Evolutionary conservation across 2,329 filamentous ascomycete species (phyloP), one percentile per base, ranked within the genome.

Genomic region (Dothideomycetes sp.): DNA sequence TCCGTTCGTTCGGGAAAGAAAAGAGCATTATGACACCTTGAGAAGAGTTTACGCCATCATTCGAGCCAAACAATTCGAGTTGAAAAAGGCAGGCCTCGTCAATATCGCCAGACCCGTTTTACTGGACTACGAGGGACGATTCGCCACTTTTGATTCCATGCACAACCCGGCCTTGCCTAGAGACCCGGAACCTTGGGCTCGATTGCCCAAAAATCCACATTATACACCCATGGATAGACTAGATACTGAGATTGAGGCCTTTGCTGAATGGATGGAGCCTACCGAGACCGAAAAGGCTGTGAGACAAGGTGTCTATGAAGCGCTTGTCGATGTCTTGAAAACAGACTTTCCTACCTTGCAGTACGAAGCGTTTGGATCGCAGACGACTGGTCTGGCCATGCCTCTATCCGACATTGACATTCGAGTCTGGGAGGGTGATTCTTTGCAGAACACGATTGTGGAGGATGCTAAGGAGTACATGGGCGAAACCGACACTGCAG

Each of bases 391-490:
- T 7, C 56, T 78, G 24, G 67, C 69, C 1, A 52, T 69, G 39
- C 64, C 69, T 19, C 61, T 63, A 28, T 80, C 76, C 5, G 70
- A 73, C 53, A 60, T 80, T 10, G 71, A 79, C 51, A 45, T 70
- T 62, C 56, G 64, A n/a, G 49, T 60, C 13, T 41, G 3, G 3
- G n/a, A n/a, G n/a, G n/a, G n/a, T n/a, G n/a, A n/a, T n/a, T n/a
- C n/a, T n/a, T n/a, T n/a, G n/a, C n/a, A n/a, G n/a, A n/a, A n/a
- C 49, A 18, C 54, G 55, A 47, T 54, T 13, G 47, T 51, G n/a
- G 45, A 53, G 4, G 29, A 24, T 17, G n/a, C n/a, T n/a, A n/a
- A n/a, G n/a, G n/a, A n/a, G n/a, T n/a, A n/a, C n/a, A n/a, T n/a
- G n/a, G n/a, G n/a, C n/a, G 33, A 18, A 36, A 42, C 18, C 3